phyloP scores from a whole-genome alignment of 768 basidiomycete genomes.

The Calocybe indica region DNA sequence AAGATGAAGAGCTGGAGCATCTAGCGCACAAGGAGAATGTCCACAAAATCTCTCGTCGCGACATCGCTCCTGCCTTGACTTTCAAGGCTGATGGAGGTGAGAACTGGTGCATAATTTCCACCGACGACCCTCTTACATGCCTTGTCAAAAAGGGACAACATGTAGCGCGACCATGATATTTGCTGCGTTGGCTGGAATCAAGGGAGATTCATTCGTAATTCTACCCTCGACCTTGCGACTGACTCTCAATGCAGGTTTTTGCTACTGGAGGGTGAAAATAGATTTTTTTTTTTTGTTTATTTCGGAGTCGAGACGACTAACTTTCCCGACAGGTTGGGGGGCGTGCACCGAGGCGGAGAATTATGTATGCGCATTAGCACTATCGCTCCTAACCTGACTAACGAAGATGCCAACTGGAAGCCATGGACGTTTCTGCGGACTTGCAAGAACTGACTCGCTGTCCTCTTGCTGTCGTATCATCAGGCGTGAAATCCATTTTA shows the following conservation, averaged over 20 bases:
- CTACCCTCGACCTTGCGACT: background rate
- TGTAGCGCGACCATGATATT: slow-evolving; percentile 72
- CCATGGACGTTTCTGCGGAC: slow-evolving; percentile 94
- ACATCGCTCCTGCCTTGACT: slow-evolving; percentile 73
- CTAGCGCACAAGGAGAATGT: slow-evolving; percentile 52
- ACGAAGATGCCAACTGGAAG: slow-evolving; percentile 30
- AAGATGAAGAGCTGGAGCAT: slow-evolving; percentile 54
- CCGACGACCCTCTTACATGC: slow-evolving; percentile 13
- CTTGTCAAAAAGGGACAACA: slow-evolving; percentile 43
- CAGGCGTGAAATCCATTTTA: slow-evolving; percentile 91
- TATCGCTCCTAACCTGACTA: background rate
- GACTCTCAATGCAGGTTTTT: slow-evolving; percentile 52
- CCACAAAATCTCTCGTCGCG: slow-evolving; percentile 73
- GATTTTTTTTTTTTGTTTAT: slow-evolving; percentile 1
- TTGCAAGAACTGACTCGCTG: slow-evolving; percentile 84
- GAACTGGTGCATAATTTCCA: background rate
- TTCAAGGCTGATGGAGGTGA: slow-evolving; percentile 68
- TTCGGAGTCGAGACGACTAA: background rate
- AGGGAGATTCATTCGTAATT: slow-evolving; percentile 32
- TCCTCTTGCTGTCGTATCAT: slow-evolving; percentile 87
- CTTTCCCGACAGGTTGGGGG: slow-evolving; percentile 52
- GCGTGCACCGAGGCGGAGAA: slow-evolving; percentile 61
- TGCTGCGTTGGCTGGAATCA: slow-evolving; percentile 80
- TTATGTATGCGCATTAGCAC: slow-evolving; percentile 23
- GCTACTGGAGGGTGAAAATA: slow-evolving; percentile 80